Base-by-base conservation (phyloP, 2,329 filamentous ascomycete species). In the Coniella lustricola region DNA sequence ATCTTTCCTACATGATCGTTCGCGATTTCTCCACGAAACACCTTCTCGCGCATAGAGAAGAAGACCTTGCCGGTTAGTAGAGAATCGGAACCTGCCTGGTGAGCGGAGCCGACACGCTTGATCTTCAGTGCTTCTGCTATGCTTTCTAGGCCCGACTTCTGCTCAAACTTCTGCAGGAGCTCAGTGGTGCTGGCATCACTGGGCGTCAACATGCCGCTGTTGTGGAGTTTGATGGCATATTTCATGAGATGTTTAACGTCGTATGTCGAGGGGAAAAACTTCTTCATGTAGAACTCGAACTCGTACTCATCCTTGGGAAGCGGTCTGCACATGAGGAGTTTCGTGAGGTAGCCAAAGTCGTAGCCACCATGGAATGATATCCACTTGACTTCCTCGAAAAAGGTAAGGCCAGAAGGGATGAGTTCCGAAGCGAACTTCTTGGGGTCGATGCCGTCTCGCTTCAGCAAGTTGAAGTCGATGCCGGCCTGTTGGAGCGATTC, bases 161-260 rank as follows among this genome's bases (percentile, higher is more conserved):
- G 83, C 60, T 93, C 90, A 48, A 95, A 84, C 57, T 87, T 88
- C 55, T 85, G 81, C 53, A 97, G 73, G 50, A 95, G 85, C 61
- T 89, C 85, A 20, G 77, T 73, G 14, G 81, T 85, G 49, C 73
- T 72, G 2, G 79, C 75, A 51, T 87, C 84, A 46, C 77, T 72
- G 40, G 79, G 83, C 8, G 77, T 82, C 12, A 80, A 66, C 44
- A 81, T 84, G 62, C 70, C 78, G 43, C 77, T 76, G 48, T 79
- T 79, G 62, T 85, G 79, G 46, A 84, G 77, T 57, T 79, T 79
- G 55, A 86, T 85, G 22, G 89, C 90, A 60, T 90, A 83, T 64
- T 95, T 95, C 80, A 96, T 91, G 35, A 98, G 79, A 65, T 93
- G 95, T 70, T 98, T 98, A 57, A 98, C 93, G 63, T 98, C 93